These are phyloP conservation scores for Ambrosiella beaveri DNA, from an alignment of 2,329 filamentous ascomycete genomes.

Conservation along the genomic window DNA sequence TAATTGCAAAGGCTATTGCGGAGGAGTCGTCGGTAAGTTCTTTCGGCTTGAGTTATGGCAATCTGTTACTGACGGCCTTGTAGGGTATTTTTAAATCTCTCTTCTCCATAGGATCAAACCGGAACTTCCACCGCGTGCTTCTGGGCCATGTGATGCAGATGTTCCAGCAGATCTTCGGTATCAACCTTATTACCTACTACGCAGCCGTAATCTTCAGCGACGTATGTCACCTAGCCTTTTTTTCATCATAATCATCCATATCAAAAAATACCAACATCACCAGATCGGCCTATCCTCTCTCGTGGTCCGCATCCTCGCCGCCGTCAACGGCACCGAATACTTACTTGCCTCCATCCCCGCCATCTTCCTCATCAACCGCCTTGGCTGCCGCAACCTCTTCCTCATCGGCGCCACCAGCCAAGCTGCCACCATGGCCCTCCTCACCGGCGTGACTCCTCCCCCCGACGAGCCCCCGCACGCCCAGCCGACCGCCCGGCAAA, in stretches of 20 bases:
- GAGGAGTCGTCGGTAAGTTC: too few relatives aligned
- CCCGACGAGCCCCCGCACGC: slow-evolving; percentile 13
- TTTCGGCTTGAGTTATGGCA: too few relatives aligned
- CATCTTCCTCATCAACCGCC: slow-evolving; percentile 45
- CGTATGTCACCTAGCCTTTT: not conserved
- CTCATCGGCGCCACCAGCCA: slow-evolving; percentile 46
- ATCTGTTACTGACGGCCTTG: not conserved
- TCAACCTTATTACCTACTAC: slow-evolving; percentile 47
- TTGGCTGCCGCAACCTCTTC: slow-evolving; percentile 56
- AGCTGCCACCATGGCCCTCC: slow-evolving; percentile 38
- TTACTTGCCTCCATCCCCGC: slow-evolving; percentile 30
- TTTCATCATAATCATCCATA: too few relatives aligned
- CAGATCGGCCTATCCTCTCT: slow-evolving; percentile 28
- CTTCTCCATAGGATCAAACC: slow-evolving; percentile 37
- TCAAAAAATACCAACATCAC: too few relatives aligned
- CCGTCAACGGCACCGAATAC: slow-evolving; percentile 25
- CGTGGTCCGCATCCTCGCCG: slow-evolving; percentile 35
- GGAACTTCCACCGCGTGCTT: slow-evolving; percentile 34
- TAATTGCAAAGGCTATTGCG: not conserved
- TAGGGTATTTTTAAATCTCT: slow-evolving; percentile 34
- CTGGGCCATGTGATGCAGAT: slow-evolving; percentile 45
- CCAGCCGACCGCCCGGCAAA: slow-evolving; percentile 28
- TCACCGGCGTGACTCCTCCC: slow-evolving; percentile 31
- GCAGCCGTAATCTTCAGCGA: slow-evolving; percentile 38
- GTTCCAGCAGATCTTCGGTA: slow-evolving; percentile 47